Base-by-base conservation (phyloP, 805 yeast species). In the Candida insectalens region DNA sequence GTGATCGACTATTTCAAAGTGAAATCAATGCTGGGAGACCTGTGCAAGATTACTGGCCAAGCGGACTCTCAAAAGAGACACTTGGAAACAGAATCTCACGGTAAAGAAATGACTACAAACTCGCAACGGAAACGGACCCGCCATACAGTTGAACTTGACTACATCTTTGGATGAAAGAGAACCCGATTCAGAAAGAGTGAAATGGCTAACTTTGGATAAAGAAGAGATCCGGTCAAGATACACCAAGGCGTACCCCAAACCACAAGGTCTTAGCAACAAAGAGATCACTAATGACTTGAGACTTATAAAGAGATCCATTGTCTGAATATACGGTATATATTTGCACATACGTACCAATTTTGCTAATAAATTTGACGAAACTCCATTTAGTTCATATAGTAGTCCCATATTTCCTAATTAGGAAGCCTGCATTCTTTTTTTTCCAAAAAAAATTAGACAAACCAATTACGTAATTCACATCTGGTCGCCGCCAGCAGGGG, bases 1-100 rank as follows among this genome's bases (percentile, higher is more conserved):
- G 16, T 36, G 18, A 29, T 41, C 18, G 42, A 38, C 5, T 42
- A 43, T 21, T 45, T 42, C 35, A 35, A 36, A n/a, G 39, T 30
- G 25, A 29, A 37, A 17, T 36, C 40, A 15, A 19, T 33, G 19
- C 25, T 44, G 25, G 13, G 30, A 26, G 35, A 36, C 9, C 25
- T 40, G 18, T 36, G 17, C 17, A 29, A 35, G 9, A n/a, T 32
- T 33, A 8, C n/a, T n/a, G n/a, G n/a, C n/a, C n/a, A n/a, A n/a
- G n/a, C n/a, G n/a, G n/a, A n/a, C n/a, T n/a, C n/a, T n/a, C n/a
- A n/a, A n/a, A n/a, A n/a, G n/a, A n/a, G n/a, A n/a, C n/a, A n/a
- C n/a, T n/a, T n/a, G 23, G 23, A 8, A 21, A 7, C 7, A 21
- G 10, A 21, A 21, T 7, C 23, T 21, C 16, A 15, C 27, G 5